Evolutionary conservation across 2,329 filamentous ascomycete genomes (phyloP).

Genomic region (Cercospora zeina): DNA sequence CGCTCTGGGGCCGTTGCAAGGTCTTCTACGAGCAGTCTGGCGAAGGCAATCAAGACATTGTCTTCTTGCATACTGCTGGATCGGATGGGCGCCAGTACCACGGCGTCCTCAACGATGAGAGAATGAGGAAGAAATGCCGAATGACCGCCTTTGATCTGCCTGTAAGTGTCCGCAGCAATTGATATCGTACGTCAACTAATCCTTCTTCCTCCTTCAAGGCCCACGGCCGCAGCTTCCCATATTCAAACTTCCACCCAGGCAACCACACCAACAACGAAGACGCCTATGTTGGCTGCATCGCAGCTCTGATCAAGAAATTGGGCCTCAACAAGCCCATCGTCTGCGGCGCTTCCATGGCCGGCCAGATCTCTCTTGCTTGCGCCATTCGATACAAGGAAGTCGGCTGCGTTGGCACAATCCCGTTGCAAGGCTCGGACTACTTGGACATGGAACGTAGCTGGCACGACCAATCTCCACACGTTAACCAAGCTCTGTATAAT

Average conservation of each 20-base stretch:
- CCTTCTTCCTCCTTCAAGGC: conserved; percentile 28
- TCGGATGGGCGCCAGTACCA: conserved; percentile 54
- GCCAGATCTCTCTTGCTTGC: conserved; percentile 52
- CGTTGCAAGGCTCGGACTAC: conserved; percentile 49
- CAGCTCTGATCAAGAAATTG: conserved; percentile 48
- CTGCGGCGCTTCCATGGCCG: conserved; percentile 54
- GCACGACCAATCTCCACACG: conserved; percentile 50
- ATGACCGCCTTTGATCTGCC: conserved; percentile 56
- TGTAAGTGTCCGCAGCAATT: not conserved
- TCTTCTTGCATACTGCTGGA: conserved; percentile 43
- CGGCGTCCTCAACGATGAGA: conserved; percentile 53
- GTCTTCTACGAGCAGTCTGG: conserved; percentile 54
- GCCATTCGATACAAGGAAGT: conserved; percentile 51
- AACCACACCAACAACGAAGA: conserved; percentile 54
- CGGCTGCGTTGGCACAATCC: conserved; percentile 50
- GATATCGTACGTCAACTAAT: not conserved
- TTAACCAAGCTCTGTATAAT: conserved; percentile 51
- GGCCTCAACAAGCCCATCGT: conserved; percentile 51
- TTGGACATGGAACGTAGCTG: conserved; percentile 47
- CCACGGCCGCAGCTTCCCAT: conserved; percentile 53
- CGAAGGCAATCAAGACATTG: conserved; percentile 49
- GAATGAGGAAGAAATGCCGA: conserved; percentile 50
- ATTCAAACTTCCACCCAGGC: conserved; percentile 42
- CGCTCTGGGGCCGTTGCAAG: conserved; percentile 53
- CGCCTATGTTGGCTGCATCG: conserved; percentile 50